These are phyloP conservation scores for Puccinia novopanici DNA, from an alignment of 1,284 basidiomycete species.

Conservation along the genomic window DNA sequence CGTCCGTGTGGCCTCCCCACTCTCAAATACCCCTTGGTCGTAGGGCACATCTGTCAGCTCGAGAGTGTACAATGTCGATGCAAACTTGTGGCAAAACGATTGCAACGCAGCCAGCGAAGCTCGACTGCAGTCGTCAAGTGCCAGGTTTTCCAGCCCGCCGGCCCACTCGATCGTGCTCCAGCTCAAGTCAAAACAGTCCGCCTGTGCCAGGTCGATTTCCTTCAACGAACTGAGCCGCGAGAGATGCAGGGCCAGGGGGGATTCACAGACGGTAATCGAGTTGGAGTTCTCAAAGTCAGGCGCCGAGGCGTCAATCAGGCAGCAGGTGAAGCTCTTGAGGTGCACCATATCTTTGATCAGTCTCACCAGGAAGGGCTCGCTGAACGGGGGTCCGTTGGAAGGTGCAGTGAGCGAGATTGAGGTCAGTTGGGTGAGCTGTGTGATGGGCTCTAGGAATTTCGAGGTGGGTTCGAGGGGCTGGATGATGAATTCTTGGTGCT, in stretches of 20 bases:
- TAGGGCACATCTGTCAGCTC: conserved; percentile 19
- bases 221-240: not conserved
- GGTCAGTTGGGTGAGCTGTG: conserved; percentile 5
- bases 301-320: not conserved
- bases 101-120: not conserved
- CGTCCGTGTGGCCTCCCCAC: not conserved
- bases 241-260: conserved; percentile 17
- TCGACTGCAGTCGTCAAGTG: conserved; percentile 3
- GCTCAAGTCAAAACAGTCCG: conserved; percentile 20
- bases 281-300: not conserved
- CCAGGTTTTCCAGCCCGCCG: not conserved
- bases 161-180: conserved; percentile 29
- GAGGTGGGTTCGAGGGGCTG: not conserved
- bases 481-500: not conserved
- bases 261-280: not conserved
- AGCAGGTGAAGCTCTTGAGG: conserved; percentile 27
- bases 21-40: not conserved
- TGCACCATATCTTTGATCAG: conserved; percentile 13
- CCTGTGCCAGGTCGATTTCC: not conserved
- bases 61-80: not conserved
- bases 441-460: conserved; percentile 24
- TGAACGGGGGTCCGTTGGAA: not conserved
- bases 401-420: conserved; percentile 17
- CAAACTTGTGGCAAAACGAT: not conserved
- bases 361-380: conserved; percentile 8